A percentile compares a stretch with the other conserved stretches of the same genome.
phyloP scores from a whole-genome alignment of 2,329 filamentous ascomycete genomes.

The Lecanosticta acicola region DNA sequence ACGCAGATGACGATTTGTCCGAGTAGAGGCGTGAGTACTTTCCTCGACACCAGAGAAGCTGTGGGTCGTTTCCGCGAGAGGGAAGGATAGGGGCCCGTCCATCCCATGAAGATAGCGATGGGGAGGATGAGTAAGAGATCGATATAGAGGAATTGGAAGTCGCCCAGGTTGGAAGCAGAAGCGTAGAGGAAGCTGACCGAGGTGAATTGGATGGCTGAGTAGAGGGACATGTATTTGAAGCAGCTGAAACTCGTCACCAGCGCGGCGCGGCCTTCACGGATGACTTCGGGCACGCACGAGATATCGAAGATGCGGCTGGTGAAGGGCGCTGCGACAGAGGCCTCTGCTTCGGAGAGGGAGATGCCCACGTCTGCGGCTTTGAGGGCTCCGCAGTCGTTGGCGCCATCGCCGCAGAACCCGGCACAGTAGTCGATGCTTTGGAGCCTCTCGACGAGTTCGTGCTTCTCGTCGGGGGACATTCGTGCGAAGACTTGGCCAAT shows the following conservation, averaged over 20 bases:
- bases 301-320: slow-evolving; percentile 96
- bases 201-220: slow-evolving; percentile 98
- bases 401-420: slow-evolving; percentile 94
- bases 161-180: slow-evolving; percentile 85
- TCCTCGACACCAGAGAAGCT: slow-evolving; percentile 83
- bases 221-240: slow-evolving; percentile 99
- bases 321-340: slow-evolving; percentile 95
- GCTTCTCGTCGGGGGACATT: slow-evolving; percentile 98
- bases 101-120: slow-evolving; percentile 98
- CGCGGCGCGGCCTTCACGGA: slow-evolving; percentile 85
- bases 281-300: slow-evolving; percentile 87
- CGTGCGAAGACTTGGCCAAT: slow-evolving; percentile 89
- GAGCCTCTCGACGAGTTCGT: slow-evolving; percentile 93
- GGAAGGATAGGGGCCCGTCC: slow-evolving; percentile 75
- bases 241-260: slow-evolving; percentile 98
- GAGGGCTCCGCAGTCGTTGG: slow-evolving; percentile 93
- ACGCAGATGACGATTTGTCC: slow-evolving; percentile 84
- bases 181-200: slow-evolving; percentile 95
- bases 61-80: slow-evolving; percentile 83
- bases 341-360: slow-evolving; percentile 92
- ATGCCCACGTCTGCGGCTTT: slow-evolving; percentile 98
- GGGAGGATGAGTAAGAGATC: slow-evolving; percentile 88
- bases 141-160: slow-evolving; percentile 97
- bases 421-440: slow-evolving; percentile 93
- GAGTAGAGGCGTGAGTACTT: slow-evolving; percentile 81